Evolutionary conservation across 1,284 basidiomycete species (phyloP).

Genomic region (Psilocybe mexicana): DNA sequence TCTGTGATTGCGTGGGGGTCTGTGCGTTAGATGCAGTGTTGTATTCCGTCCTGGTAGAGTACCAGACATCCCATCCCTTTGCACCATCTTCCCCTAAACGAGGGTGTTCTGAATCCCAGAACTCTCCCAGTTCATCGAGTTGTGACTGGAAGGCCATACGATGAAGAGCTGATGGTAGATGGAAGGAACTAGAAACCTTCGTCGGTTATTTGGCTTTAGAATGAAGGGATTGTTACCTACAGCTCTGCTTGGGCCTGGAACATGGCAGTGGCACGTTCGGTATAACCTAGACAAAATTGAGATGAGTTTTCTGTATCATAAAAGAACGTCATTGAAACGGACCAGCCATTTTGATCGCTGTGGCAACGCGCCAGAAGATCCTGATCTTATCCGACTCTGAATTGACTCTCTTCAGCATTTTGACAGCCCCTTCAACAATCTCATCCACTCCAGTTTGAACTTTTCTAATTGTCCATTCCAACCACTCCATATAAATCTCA

Average conservation of each 20-base stretch:
- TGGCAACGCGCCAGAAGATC: constrained; percentile 68
- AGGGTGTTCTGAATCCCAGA: constrained; percentile 74
- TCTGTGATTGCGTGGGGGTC: constrained; percentile 6
- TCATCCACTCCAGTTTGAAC: constrained; percentile 47
- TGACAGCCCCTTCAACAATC: constrained; percentile 49
- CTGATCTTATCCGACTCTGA: constrained; percentile 58
- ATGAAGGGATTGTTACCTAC: constrained; percentile 41
- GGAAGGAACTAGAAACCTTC: constrained; percentile 49
- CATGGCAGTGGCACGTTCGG: constrained; percentile 68
- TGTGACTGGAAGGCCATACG: constrained; percentile 44
- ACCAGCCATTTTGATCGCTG: constrained; percentile 80
- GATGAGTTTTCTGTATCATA: constrained; percentile 11
- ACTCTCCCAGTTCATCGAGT: constrained; percentile 64
- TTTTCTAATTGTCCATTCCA: constrained; percentile 67
- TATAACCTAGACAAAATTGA: constrained; percentile 41
- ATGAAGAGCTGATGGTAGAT: constrained; percentile 45
- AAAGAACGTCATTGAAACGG: constrained; percentile 25
- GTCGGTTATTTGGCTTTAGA: constrained; percentile 5
- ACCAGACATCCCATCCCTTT: constrained; percentile 65
- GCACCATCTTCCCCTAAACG: constrained; percentile 63
- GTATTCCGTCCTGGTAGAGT: constrained; percentile 36
- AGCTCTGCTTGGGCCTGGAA: constrained; percentile 79
- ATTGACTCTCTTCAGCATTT: constrained; percentile 41
- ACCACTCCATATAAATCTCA: constrained; percentile 71
- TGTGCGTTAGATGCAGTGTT: constrained; percentile 13